Percentiles rank a stretch among this genome's conserved stretches.
Evolutionary conservation across 2,329 filamentous ascomycete species (phyloP).

Genomic region (Fusarium sp.): DNA sequence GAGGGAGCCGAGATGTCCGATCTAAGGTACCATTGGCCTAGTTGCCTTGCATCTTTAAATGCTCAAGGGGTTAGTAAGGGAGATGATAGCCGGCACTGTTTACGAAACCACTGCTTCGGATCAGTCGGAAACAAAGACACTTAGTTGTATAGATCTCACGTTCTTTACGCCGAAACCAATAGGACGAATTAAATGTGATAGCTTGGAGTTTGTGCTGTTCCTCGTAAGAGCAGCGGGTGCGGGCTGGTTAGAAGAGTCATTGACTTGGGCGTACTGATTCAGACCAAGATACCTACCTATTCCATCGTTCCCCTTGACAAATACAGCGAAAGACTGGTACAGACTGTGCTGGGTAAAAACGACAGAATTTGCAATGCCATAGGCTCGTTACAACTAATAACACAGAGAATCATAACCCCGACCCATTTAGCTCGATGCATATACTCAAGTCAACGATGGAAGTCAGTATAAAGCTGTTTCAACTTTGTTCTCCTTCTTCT

Average conservation of each 20-base stretch:
- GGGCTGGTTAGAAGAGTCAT: fast-evolving
- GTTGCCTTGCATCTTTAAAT: background rate
- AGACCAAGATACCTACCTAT: background rate
- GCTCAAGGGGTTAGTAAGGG: background rate
- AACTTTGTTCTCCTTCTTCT: no score
- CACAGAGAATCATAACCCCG: no score
- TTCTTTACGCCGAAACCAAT: background rate
- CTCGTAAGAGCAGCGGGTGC: no score
- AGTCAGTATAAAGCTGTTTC: no score
- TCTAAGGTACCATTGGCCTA: background rate
- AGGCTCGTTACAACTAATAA: no score
- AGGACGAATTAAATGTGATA: fast-evolving
- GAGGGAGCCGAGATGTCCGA: background rate
- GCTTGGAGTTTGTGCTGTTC: background rate
- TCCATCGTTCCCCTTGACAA: fast-evolving
- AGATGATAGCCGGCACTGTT: fast-evolving
- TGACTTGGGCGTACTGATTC: fast-evolving
- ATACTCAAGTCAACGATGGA: background rate
- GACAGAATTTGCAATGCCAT: no score
- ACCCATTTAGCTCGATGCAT: background rate
- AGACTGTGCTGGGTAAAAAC: no score
- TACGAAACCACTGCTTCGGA: background rate
- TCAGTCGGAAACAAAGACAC: background rate
- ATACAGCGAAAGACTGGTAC: fast-evolving
- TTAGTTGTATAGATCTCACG: no score